These are phyloP conservation scores for Filosporella fistucella DNA, from an alignment of 495 filamentous ascomycete genomes.

Conservation along the genomic window DNA sequence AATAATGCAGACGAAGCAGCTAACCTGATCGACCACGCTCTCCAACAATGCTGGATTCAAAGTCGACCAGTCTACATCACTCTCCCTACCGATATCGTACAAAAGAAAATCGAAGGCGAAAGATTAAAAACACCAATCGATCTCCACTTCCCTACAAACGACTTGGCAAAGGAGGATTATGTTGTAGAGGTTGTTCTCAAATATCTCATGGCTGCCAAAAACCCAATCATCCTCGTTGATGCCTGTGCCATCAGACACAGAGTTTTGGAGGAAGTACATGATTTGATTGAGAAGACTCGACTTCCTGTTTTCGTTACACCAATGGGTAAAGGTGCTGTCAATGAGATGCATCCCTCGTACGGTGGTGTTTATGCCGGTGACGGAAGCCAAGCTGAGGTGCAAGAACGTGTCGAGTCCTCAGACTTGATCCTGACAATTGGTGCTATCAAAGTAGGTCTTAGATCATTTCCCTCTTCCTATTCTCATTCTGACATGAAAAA, in stretches of 20 bases:
- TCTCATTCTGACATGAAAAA: conserved; percentile 37
- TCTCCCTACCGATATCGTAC: conserved; percentile 80
- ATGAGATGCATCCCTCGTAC: conserved; percentile 71
- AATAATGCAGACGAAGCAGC: conserved; percentile 65
- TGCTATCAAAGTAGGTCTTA: conserved; percentile 46
- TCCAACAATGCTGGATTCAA: conserved; percentile 72
- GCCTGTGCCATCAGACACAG: conserved; percentile 85
- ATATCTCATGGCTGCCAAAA: conserved; percentile 70
- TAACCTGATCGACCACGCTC: conserved; percentile 71
- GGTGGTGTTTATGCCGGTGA: conserved; percentile 85
- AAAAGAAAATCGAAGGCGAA: conserved; percentile 71
- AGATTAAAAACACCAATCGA: conserved; percentile 67
- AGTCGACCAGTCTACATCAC: conserved; percentile 80
- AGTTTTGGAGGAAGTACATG: conserved; percentile 68
- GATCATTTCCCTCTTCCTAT: background rate
- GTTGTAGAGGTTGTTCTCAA: conserved; percentile 76
- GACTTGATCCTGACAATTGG: conserved; percentile 84
- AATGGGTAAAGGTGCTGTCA: conserved; percentile 87
- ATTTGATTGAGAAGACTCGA: conserved; percentile 69
- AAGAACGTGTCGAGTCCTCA: conserved; percentile 69
- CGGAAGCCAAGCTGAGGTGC: conserved; percentile 67
- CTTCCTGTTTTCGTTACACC: conserved; percentile 84
- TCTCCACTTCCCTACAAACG: conserved; percentile 57
- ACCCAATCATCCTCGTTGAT: conserved; percentile 81
- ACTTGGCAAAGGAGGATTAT: conserved; percentile 72